A percentile compares a stretch with the other conserved stretches of the same genome.
Evolutionary conservation across 1,139 yeast genomes (phyloP).

Genomic region (Candida sanyaensis): DNA sequence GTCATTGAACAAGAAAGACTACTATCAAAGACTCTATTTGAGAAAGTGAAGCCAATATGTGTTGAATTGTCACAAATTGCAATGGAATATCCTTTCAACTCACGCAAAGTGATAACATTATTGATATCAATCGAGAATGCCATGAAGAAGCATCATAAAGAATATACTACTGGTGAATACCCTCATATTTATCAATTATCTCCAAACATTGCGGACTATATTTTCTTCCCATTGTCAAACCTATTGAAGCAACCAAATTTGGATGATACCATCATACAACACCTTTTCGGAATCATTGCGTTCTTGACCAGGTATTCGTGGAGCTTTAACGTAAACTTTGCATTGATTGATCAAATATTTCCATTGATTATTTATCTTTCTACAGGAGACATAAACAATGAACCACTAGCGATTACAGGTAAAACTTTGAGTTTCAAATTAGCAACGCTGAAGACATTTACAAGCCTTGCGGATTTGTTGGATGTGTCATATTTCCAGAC

Average conservation of each 20-base stretch:
- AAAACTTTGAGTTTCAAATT: constrained; percentile 20
- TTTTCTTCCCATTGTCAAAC: constrained; percentile 42
- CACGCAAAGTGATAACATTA: constrained; percentile 12
- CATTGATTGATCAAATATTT: constrained; percentile 36
- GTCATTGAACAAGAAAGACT: constrained; percentile 7
- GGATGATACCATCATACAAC: constrained; percentile 19
- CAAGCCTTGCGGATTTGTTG: constrained; percentile 3
- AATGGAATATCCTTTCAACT: constrained; percentile 15
- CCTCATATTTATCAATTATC: constrained; percentile 25
- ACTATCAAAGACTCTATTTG: constrained; percentile 34
- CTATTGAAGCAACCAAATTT: constrained; percentile 31
- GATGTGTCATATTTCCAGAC: constrained; percentile 21
- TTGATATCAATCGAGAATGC: constrained; percentile 14
- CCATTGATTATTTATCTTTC: constrained; percentile 34
- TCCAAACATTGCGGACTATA: constrained; percentile 41
- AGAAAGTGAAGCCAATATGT: constrained; percentile 35
- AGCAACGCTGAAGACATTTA: constrained; percentile 16
- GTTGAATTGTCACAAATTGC: constrained; percentile 29
- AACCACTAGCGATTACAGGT: constrained; percentile 1
- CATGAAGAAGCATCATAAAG: constrained; percentile 19
- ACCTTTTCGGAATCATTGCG: constrained; percentile 29
- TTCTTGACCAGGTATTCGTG: constrained; percentile 33
- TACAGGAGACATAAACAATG: constrained; percentile 10
- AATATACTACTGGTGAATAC: constrained; percentile 8
- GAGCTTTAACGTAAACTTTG: constrained; percentile 27